Evolutionary conservation across 75 land plant genomes (phyloP), one percentile per base, ranked within the genome.

Genomic region (Sequoia sempervirens): DNA sequence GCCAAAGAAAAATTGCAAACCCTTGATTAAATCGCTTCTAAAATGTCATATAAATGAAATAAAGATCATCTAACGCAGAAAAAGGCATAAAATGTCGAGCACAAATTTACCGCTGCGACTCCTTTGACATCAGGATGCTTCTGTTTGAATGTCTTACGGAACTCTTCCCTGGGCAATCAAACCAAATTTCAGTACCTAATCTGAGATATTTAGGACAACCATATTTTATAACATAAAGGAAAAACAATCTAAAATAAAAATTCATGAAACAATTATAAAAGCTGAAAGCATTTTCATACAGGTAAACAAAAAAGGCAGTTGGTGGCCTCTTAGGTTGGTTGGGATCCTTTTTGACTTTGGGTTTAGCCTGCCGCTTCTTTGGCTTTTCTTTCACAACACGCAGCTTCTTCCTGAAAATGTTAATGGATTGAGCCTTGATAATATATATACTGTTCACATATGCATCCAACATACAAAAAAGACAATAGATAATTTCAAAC

Each of bases 241-340:
- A 84, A 46, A 34, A 41, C 46, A 69, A 3, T 13, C 3, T 52
- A 10, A 43, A 41, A 52, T 68, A 69, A 81, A 85, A 34, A 52
- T 50, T 82, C 17, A 69, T 38, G 28, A 75, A 26, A 43, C 46
- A 61, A 61, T 61, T 61, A 23, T 28, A 61, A 61, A 61, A 79
- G 40, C 58, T 76, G 47, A 82, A 82, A 18, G 41, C 18, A 23
- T 81, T 54, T n/a, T n/a, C 56, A 66, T 56, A 88, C 89, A 88
- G 86, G 83, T 82, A 88, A 17, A 88, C 79, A 75, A 88, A 87
- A 84, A 88, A 88, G 15, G 86, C 89, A 13, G 89, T 88, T 36
- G 89, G 53, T 17, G 89, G 89, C 50, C 89, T 84, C 89, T 88
- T 88, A 8, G 89, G 89, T 30, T 58, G 80, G 75, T 88, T 88